Base-by-base conservation (phyloP, 2,329 filamentous ascomycete species). In the Aureobasidium musti region DNA sequence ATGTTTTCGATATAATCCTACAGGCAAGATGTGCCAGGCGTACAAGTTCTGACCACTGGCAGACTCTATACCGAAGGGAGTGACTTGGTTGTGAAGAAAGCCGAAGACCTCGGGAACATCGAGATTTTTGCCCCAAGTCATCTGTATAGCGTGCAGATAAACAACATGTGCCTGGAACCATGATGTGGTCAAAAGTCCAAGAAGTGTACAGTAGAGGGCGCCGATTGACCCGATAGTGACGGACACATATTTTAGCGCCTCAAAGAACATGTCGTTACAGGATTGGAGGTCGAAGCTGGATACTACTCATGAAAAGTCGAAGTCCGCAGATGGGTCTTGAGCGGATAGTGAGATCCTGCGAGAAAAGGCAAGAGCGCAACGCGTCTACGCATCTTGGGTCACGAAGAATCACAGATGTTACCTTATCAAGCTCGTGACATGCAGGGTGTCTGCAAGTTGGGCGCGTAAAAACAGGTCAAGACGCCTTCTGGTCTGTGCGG, bases 91-190 rank as follows among this genome's bases (percentile, higher is more conserved):
- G 41, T 76, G 77, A 8, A 84, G 70, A 65, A 84, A 84, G 3
- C 82, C 77, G 75, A 79, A 83, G 45, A 75, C 72, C 69, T 84
- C 82, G 1, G 81, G 81, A 4, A 79, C 69, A 69, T 83, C 77
- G 19, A 84, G 76, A 68, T 83, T 78, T 70, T 82, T 80, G 69
- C 81, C 82, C 82, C 83, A 86, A 19, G 84, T 86, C 72, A 85
- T 78, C 6, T 80, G 81, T 7, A 86, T 74, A 2, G 77, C 75
- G 70, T 87, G 80, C 1, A 87, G 78, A 70, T 87, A 87, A 28
- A 87, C 82, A 33, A 81, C 82, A 69, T 88, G 83, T 21, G 79
- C 77, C 74, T 88, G 85, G 39, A 86, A 75, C 23, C 72, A 77
- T 11, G 80, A 77, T 19, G 80, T 0, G 17, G 80, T 81, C 49